Percentiles rank a stretch among this genome's conserved stretches.
Conservation (phyloP, 1,139 yeast species). For the Kodamaea derodonti region DNA sequence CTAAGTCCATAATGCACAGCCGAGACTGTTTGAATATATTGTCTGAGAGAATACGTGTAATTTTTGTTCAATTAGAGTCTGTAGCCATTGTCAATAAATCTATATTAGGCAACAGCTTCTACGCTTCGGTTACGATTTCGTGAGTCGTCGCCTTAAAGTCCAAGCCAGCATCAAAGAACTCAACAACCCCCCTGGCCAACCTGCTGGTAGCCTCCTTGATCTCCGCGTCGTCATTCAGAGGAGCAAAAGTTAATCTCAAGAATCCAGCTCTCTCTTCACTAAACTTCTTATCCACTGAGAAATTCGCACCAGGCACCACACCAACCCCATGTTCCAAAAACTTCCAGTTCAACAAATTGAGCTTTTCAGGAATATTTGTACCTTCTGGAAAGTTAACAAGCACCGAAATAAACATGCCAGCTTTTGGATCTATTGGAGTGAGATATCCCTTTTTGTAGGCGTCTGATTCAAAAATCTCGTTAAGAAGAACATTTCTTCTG, state of each 20-base stretch:
- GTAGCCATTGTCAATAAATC: too few relatives aligned
- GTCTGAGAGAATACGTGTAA: too few relatives aligned
- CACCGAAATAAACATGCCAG: slow-evolving; percentile 16
- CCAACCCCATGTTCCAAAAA: slow-evolving; percentile 13
- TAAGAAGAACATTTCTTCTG: slow-evolving; percentile 14
- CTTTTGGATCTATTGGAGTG: slow-evolving; percentile 14
- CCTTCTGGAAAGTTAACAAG: slow-evolving; percentile 15
- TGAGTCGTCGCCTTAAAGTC: too few relatives aligned
- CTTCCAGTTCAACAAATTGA: slow-evolving; percentile 12
- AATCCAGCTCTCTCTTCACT: slow-evolving; percentile 38
- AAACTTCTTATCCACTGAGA: slow-evolving; percentile 22
- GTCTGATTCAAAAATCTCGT: slow-evolving; percentile 11
- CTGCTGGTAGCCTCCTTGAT: slow-evolving; percentile 47
- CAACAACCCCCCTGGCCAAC: slow-evolving; percentile 42
- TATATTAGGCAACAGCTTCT: too few relatives aligned
- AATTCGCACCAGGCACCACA: slow-evolving; percentile 13
- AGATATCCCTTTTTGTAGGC: slow-evolving; percentile 13
- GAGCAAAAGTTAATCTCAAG: slow-evolving; percentile 54
- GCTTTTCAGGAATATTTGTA: slow-evolving; percentile 11
- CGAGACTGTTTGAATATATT: too few relatives aligned
- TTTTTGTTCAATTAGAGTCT: too few relatives aligned
- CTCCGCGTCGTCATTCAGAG: slow-evolving; percentile 41
- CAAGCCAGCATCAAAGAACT: slow-evolving; percentile 41
- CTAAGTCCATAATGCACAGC: too few relatives aligned
- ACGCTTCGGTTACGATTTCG: too few relatives aligned